Evolutionary conservation across 305 asterid species (phyloP), one percentile per base, ranked within the genome.

Genomic region (Fraxinus latifolia): DNA sequence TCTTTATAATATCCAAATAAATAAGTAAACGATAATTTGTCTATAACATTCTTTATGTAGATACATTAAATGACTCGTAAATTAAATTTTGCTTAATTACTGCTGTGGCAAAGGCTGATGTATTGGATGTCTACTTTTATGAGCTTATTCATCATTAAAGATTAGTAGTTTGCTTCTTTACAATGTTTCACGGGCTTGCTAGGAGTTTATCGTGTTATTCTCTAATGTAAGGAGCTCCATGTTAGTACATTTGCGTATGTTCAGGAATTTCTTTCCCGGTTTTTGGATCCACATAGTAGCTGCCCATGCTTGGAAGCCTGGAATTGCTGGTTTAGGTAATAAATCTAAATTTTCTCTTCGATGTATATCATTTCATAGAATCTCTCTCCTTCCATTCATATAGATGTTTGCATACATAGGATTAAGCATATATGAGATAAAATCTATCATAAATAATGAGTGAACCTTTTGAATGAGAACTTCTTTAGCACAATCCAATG

Each of bases 61-160:
- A 34, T 73, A 77, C 70, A 72, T 83, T 77, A 32, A 53, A 72
- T 67, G 76, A 73, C 55, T 17, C 76, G 5, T 74, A 75, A 37
- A 15, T 77, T 77, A 60, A 4, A 25, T 79, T 60, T 55, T 83
- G 72, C 74, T n/a, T 44, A 15, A 73, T 79, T 53, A 75, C 29
- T 79, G 42, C 37, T 76, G 84, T 36, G 50, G 77, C 77, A 39
- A 68, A 75, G 19, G 36, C 50, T 53, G 65, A 27, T 37, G 34
- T 19, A 12, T 81, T 83, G 65, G 9, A 79, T 55, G 55, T 32
- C 58, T 44, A 31, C 76, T 11, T 79, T 44, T 77, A 77, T 74
- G 1, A 44, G 53, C 79, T 77, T 77, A 53, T 31, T 81, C 25
- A 31, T 70, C 7, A 19, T 79, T 77, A 79, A 73, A 71, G 25